phyloP scores from a whole-genome alignment of 345 rosid species.

The Zanthoxylum bungeanum region DNA sequence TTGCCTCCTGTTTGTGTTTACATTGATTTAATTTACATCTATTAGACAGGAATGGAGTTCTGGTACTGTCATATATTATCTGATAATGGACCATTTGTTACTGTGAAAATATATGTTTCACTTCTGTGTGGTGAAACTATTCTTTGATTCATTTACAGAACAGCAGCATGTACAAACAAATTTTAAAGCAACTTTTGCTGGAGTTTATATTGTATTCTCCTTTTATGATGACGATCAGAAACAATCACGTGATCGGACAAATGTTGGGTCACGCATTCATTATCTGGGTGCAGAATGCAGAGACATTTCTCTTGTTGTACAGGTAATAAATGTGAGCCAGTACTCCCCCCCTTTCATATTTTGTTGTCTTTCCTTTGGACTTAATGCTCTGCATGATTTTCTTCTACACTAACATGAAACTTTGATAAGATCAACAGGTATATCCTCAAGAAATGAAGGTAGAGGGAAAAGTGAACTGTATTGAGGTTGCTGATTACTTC shows the following conservation, averaged over 20 bases:
- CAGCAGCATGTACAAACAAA: constrained; percentile 80
- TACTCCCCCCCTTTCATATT: constrained; percentile 12
- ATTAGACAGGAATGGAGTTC: neutral
- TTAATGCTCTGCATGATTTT: constrained; percentile 12
- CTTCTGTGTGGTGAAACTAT: neutral
- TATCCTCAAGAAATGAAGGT: constrained; percentile 61
- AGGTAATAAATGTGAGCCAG: constrained; percentile 54
- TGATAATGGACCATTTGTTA: neutral
- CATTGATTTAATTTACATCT: neutral
- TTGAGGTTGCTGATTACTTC: constrained; percentile 64
- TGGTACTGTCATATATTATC: neutral
- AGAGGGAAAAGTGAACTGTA: constrained; percentile 55
- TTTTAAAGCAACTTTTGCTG: constrained; percentile 55
- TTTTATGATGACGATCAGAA: constrained; percentile 59
- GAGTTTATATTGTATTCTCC: constrained; percentile 58
- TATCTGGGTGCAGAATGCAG: constrained; percentile 69
- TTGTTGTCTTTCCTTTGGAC: constrained; percentile 3
- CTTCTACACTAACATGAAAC: constrained; percentile 29
- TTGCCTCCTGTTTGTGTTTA: neutral
- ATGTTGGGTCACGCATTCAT: constrained; percentile 37
- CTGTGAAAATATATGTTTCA: neutral
- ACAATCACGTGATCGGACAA: constrained; percentile 24
- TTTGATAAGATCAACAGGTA: constrained; percentile 62
- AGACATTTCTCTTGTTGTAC: constrained; percentile 50
- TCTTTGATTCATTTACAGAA: constrained; percentile 42